A percentile compares a stretch with the other conserved stretches of the same genome.
phyloP scores from a whole-genome alignment of 192 early-diverging fungal species.

The Spinellus fusiger region DNA sequence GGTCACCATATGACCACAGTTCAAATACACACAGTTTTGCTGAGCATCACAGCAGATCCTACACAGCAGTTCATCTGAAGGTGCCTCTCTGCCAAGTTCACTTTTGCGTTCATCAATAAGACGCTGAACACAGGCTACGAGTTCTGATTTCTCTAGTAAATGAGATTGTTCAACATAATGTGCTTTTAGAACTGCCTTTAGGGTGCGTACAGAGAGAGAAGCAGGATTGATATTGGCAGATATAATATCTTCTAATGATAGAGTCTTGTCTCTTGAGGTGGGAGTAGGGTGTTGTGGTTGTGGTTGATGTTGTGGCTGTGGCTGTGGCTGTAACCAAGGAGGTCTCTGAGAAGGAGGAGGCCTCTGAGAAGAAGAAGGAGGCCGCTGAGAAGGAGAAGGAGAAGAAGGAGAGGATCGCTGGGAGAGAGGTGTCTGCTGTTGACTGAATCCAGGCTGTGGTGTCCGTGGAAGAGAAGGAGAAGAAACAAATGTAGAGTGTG shows the following conservation, averaged over 20 bases:
- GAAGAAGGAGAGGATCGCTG: not conserved
- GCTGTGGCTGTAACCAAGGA: slow-evolving; percentile 16
- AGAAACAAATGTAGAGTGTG: too few relatives aligned
- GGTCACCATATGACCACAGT: slow-evolving; percentile 83
- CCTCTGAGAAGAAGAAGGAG: not conserved
- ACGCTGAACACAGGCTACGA: slow-evolving; percentile 57
- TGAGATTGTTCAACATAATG: slow-evolving; percentile 62
- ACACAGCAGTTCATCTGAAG: slow-evolving; percentile 54
- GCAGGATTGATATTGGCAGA: slow-evolving; percentile 40
- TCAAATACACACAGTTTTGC: slow-evolving; percentile 78
- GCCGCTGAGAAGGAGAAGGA: not conserved
- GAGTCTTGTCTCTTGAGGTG: not conserved
- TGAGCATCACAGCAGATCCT: slow-evolving; percentile 77
- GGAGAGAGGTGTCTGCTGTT: not conserved
- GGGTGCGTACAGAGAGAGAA: slow-evolving; percentile 56
- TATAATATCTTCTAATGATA: slow-evolving; percentile 31
- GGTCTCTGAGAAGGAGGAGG: not conserved
- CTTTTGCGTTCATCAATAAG: slow-evolving; percentile 48
- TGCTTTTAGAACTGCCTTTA: slow-evolving; percentile 59
- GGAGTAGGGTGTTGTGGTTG: slow-evolving; percentile 1
- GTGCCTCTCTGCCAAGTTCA: slow-evolving; percentile 19
- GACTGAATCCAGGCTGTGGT: too few relatives aligned
- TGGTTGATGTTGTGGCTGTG: slow-evolving; percentile 8
- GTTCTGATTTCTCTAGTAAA: slow-evolving; percentile 72
- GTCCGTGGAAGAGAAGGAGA: too few relatives aligned